These are phyloP conservation scores for Xylaria sp. DNA, from an alignment of 2,329 filamentous ascomycete species.

Conservation along the genomic window DNA sequence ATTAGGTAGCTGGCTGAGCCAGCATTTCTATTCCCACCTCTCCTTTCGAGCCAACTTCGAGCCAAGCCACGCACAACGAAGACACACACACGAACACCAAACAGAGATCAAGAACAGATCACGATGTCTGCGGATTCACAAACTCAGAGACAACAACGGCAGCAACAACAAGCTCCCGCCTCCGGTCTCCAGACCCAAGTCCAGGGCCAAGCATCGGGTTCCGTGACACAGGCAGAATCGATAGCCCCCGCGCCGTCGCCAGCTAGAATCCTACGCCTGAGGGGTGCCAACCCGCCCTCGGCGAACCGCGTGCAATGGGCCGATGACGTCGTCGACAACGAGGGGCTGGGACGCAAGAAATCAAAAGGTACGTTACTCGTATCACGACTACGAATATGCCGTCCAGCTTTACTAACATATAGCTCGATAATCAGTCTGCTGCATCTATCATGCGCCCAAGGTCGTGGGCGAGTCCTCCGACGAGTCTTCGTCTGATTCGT, in stretches of 20 bases:
- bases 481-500: conserved; percentile 61
- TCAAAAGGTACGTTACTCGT: conserved; percentile 79
- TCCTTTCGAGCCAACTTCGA: too few species aligned
- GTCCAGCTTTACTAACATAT: conserved; percentile 9
- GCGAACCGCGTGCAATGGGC: conserved; percentile 86
- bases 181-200: conserved; percentile 28
- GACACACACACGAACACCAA: not conserved
- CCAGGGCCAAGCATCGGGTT: conserved; percentile 33
- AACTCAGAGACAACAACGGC: conserved; percentile 17
- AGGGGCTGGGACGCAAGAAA: conserved; percentile 91
- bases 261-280: conserved; percentile 60
- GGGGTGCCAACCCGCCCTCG: conserved; percentile 58
- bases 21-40: not conserved
- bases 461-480: conserved; percentile 80
- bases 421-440: conserved; percentile 76
- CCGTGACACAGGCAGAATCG: conserved; percentile 43
- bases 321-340: conserved; percentile 92
- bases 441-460: conserved; percentile 93
- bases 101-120: not conserved
- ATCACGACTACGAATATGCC: not conserved
- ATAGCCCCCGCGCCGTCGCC: conserved; percentile 28
- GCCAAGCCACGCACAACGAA: not conserved
- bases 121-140: conserved; percentile 27
- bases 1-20: not conserved
- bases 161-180: conserved; percentile 17